Percentiles rank a stretch among this genome's conserved stretches.
Evolutionary conservation across 331 rosid genomes (phyloP).

Genomic region (Phaseolus coccineus): DNA sequence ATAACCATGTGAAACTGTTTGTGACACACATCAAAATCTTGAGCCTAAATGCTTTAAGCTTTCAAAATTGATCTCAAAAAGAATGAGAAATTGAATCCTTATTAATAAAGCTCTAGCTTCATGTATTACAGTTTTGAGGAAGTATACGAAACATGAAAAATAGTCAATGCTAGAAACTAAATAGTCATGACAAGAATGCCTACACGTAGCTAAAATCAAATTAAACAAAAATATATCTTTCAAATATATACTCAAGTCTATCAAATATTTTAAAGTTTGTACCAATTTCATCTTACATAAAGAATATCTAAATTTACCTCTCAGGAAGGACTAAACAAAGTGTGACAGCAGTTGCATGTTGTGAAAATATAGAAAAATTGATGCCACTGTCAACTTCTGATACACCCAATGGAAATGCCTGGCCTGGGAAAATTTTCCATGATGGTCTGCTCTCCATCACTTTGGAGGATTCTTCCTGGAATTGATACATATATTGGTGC

Average conservation of each 20-base stretch:
- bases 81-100: constrained; percentile 22
- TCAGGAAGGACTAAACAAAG: constrained; percentile 70
- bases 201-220: constrained; percentile 7
- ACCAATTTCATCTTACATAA: neutral
- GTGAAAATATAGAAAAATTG: constrained; percentile 92
- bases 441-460: constrained; percentile 52
- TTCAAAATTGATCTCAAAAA: constrained; percentile 18
- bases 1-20: constrained; percentile 19
- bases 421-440: constrained; percentile 76
- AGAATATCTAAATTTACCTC: constrained; percentile 57
- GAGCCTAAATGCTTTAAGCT: constrained; percentile 22
- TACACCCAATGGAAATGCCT: constrained; percentile 85
- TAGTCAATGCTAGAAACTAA: constrained; percentile 17
- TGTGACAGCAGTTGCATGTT: constrained; percentile 87
- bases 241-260: neutral
- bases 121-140: neutral
- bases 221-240: neutral
- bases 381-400: constrained; percentile 81
- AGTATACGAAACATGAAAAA: constrained; percentile 10
- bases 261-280: constrained; percentile 18
- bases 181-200: constrained; percentile 12
- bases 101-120: constrained; percentile 19
- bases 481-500: constrained; percentile 24
- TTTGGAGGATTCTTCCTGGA: constrained; percentile 68
- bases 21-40: neutral